These are phyloP conservation scores for Pichia kudriavzevii DNA, from an alignment of 1,139 yeast genomes.

Conservation along the genomic window DNA sequence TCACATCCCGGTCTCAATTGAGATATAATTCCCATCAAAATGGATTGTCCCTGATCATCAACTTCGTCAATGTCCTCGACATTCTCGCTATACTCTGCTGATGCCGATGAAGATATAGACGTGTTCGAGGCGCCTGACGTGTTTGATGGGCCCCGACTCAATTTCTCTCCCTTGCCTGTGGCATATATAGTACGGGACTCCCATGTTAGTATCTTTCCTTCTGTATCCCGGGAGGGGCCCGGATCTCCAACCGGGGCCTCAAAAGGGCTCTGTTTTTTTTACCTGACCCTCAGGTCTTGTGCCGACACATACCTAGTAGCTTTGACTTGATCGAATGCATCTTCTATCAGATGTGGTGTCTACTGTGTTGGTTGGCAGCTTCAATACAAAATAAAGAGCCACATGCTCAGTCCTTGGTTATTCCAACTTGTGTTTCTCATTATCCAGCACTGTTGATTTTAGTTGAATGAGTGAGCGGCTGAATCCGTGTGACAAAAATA, in stretches of 20 bases:
- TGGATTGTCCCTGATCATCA: constrained; percentile 82
- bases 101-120: constrained; percentile 2
- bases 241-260: neutral
- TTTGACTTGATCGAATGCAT: constrained; percentile 26
- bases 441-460: no score
- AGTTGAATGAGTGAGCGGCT: no score
- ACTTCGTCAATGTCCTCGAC: constrained; percentile 81
- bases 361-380: no score
- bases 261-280: no score
- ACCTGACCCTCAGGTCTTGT: neutral
- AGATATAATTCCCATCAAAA: constrained; percentile 76
- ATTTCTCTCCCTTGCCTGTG: constrained; percentile 19
- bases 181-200: neutral
- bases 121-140: constrained; percentile 1
- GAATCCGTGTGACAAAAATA: no score
- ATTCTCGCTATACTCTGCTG: constrained; percentile 12
- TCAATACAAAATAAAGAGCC: no score
- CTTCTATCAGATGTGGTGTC: no score
- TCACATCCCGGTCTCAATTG: constrained; percentile 93
- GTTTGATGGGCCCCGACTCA: neutral
- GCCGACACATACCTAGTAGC: constrained; percentile 22
- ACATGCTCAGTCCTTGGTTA: no score
- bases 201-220: constrained; percentile 3
- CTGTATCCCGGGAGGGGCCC: no score
- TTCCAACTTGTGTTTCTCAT: no score